Conservation (phyloP, 371 early-diverging fungal genomes). For the Umbelopsis sp. region DNA sequence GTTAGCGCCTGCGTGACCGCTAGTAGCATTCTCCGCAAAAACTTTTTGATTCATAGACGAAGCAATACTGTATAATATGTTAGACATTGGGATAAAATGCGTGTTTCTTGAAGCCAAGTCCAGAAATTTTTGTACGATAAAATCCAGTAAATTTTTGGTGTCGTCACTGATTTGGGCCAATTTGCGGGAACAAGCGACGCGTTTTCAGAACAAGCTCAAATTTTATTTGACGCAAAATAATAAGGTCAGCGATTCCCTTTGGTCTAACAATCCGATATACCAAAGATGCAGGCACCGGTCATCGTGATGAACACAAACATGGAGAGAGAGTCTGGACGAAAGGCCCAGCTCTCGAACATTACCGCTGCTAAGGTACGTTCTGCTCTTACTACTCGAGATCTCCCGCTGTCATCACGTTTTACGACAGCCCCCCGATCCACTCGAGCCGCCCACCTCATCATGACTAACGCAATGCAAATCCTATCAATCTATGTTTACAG, state of each 20-base stretch:
- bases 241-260: conserved; percentile 10
- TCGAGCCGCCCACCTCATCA: background rate
- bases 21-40: conserved; percentile 29
- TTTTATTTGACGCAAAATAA: conserved; percentile 8
- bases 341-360: conserved; percentile 97
- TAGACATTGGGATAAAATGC: background rate
- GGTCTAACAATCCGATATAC: conserved; percentile 16
- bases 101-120: no score
- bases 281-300: conserved; percentile 65
- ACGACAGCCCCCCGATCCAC: background rate
- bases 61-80: background rate
- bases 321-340: conserved; percentile 95
- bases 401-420: background rate
- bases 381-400: background rate
- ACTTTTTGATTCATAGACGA: background rate
- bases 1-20: conserved; percentile 29
- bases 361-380: conserved; percentile 89
- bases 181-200: background rate
- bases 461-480: background rate
- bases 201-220: conserved; percentile 8
- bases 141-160: background rate
- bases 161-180: conserved; percentile 12
- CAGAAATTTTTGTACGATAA: background rate
- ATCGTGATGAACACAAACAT: conserved; percentile 88
- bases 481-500: conserved; percentile 38